These are phyloP conservation scores for Trichoderma reesei DNA, from an alignment of 495 filamentous ascomycete genomes.

Conservation along the genomic window DNA sequence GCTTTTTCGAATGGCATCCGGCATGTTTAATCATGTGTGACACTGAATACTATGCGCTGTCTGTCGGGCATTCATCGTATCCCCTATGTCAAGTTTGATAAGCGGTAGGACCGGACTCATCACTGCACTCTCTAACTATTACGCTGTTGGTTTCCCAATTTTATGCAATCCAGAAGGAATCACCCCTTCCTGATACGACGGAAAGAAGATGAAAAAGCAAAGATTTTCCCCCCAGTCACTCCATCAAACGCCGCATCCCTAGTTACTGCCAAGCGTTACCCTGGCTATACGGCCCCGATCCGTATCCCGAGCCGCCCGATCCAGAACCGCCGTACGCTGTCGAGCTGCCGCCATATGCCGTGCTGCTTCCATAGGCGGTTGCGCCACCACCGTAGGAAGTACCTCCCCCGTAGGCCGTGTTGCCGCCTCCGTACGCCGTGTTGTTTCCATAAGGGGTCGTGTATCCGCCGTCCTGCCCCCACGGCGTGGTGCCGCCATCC, in stretches of 20 bases:
- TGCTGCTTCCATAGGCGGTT: constrained; percentile 59
- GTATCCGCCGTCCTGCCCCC: constrained; percentile 51
- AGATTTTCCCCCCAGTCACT: background rate
- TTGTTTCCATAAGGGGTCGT: constrained; percentile 62
- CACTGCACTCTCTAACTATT: constrained; percentile 8
- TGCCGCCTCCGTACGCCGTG: constrained; percentile 50
- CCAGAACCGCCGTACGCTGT: constrained; percentile 13
- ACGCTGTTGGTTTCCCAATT: constrained; percentile 1
- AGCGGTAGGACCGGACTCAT: background rate
- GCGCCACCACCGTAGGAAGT: constrained; percentile 47
- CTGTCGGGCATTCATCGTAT: background rate
- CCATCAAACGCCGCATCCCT: constrained; percentile 11
- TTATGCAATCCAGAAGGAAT: constrained; percentile 7
- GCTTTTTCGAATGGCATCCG: no score
- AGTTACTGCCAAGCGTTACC: constrained; percentile 19
- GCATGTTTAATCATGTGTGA: no score
- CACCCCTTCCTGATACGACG: background rate
- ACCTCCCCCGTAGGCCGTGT: constrained; percentile 10
- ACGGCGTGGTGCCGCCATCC: constrained; percentile 42
- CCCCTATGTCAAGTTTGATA: background rate
- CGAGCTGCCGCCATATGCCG: constrained; percentile 44
- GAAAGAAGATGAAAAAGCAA: background rate
- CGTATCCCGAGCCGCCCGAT: constrained; percentile 67
- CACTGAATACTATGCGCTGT: background rate
- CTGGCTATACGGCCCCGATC: constrained; percentile 53